phyloP scores from a whole-genome alignment of 2,329 filamentous ascomycete species.

The Neofusicoccum kwambonambiense region DNA sequence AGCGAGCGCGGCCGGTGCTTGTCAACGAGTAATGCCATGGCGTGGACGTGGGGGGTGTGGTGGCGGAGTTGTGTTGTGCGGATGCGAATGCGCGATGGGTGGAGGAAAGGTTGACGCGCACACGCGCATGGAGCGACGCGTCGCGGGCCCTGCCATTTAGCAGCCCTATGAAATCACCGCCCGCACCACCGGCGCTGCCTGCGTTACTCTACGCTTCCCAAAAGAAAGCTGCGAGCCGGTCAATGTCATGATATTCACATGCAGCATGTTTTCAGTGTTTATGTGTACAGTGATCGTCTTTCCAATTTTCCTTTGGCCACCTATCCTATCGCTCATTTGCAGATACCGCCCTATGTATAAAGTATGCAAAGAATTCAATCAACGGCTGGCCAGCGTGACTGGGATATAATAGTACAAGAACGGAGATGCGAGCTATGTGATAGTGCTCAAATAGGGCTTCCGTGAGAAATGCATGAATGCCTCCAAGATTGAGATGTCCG shows the following conservation, averaged over 20 bases:
- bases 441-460: neutral
- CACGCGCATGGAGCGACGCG: constrained; percentile 8
- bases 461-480: neutral
- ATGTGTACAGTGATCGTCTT: neutral
- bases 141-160: constrained; percentile 1
- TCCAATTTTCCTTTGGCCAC: neutral
- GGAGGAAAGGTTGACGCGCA: neutral
- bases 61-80: neutral
- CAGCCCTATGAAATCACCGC: constrained; percentile 3
- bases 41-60: neutral
- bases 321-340: neutral
- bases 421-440: neutral
- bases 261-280: neutral
- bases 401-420: constrained; percentile 12
- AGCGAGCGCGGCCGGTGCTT: constrained; percentile 70
- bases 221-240: neutral
- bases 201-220: too few species aligned
- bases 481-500: neutral
- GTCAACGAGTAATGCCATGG: constrained; percentile 65
- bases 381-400: neutral
- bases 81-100: neutral
- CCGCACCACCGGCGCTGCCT: too few species aligned
- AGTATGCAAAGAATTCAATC: constrained; percentile 1
- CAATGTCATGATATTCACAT: neutral
- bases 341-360: neutral